phyloP scores from a whole-genome alignment of 2,329 filamentous ascomycete genomes.

The Colletotrichum graminicola region DNA sequence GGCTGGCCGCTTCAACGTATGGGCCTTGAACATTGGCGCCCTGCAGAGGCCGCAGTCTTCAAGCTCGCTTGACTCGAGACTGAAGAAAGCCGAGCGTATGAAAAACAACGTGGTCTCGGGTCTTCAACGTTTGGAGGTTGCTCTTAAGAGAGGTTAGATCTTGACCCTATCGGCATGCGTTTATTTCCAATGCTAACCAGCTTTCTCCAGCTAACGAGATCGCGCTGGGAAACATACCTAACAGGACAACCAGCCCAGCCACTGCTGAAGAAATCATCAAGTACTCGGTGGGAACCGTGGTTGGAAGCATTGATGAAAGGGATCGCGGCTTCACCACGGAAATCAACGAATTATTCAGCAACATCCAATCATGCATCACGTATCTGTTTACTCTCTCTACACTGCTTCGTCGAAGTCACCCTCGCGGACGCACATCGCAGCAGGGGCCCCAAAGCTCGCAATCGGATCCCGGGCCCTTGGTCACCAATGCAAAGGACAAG shows the following conservation, averaged over 20 bases:
- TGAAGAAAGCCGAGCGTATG: slow-evolving; percentile 5
- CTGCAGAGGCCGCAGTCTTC: neutral
- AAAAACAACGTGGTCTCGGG: neutral
- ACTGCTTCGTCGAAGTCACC: slow-evolving; percentile 10
- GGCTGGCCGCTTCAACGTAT: slow-evolving; percentile 19
- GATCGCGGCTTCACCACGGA: neutral
- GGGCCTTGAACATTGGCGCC: slow-evolving; percentile 20
- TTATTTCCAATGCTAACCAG: neutral
- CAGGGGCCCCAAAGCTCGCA: neutral
- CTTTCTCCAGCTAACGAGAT: neutral
- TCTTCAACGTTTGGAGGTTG: neutral
- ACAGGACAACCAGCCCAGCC: neutral
- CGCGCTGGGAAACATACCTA: neutral
- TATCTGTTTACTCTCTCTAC: slow-evolving; percentile 18
- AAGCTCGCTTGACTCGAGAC: slow-evolving; percentile 10
- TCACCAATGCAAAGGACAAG: slow-evolving; percentile 8
- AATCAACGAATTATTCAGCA: slow-evolving; percentile 12
- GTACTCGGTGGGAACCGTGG: neutral
- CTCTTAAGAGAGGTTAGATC: neutral
- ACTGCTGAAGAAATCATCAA: neutral
- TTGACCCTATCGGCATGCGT: neutral
- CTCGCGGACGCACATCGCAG: neutral
- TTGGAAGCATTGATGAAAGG: too few relatives aligned
- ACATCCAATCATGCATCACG: slow-evolving; percentile 19
- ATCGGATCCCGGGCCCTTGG: neutral